Base-by-base conservation (phyloP, 441 rosid species). In the Sinapis alba region DNA sequence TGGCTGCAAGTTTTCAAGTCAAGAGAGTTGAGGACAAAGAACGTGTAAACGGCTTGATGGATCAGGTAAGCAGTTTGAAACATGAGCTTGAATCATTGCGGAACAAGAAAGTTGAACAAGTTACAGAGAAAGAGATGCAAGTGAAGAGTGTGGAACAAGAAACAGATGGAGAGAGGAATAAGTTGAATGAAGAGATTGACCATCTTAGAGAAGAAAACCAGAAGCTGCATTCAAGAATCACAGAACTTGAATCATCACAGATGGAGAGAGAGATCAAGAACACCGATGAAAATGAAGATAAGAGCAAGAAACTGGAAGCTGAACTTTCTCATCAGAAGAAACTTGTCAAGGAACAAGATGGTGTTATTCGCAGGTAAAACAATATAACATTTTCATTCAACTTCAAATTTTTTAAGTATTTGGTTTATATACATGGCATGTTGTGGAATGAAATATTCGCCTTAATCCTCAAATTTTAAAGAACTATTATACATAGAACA, bases 161-260 rank as follows among this genome's bases (percentile, higher is more conserved):
- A 71, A 71, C 85, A 27, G 57, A 47, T 45, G 56, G 74, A 19
- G 80, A 81, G 38, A 84, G 76, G 36, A 76, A 67, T n/a, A 73
- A 81, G 58, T 10, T 88, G 65, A 81, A 76, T 53, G 85, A 84
- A 71, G 75, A 82, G 74, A 71, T 72, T 13, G 65, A 30, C 15
- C 77, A 61, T 43, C 65, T 87, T 65, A 83, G 68, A 71, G 86
- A 77, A 54, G 93, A 87, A 73, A 87, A 86, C 10, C 76, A 72
- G 59, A 74, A 61, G 61, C 47, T 85, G 69, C 51, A 45, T 3
- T 58, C 67, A 47, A 83, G 73, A 83, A 70, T 86, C 56, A 3
- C 34, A 34, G 88, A 86, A 67, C 64, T 93, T 41, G 84, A 83
- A 64, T 71, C 82, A 24, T 16, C 80, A 62, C 73, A 74, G 64